Evolutionary conservation across 169 alveolate species (phyloP), one percentile per base, ranked within the genome.

Genomic region (Cytauxzoon felis): DNA sequence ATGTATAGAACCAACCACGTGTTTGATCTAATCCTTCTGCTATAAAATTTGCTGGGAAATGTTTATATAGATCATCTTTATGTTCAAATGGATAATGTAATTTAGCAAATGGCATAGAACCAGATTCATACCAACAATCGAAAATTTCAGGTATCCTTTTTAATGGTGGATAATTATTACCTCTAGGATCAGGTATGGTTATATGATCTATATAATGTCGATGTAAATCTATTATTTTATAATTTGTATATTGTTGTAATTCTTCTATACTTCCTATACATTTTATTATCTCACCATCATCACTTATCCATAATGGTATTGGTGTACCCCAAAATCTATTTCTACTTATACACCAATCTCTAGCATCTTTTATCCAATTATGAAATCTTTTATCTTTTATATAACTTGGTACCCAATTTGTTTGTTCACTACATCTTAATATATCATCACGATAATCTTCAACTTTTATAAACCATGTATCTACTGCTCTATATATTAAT

Each of bases 1-100:
- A 75, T 29, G 98, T 95, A 84, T 95, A 95, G 79, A 95, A 95
- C 99, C 99, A 95, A 21, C 99, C 99, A 58, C 99, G 87, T 13
- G 99, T 97, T 73, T 97, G 98, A 80, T 98, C 99, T 62, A 98
- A 87, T 1, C 99, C 99, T 87, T 98, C 99, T 5, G 98, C 99
- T 50, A 98, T 95, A 81, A 98, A 98, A 86, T 98, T 98, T 3
- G 99, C 99, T 19, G 99, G 99, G 89, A 96, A 98, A 27, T 91
- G 83, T 52, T 95, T 64, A 23, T 78, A 53, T 52, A 97, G 90
- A 53, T 84, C 82, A 58, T 95, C 96, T 23, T 90, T 89, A 73
- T 83, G 88, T 57, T 91, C 92, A 88, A 96, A 96, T n/a, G 99
- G 99, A 78, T 94, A 98, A 89, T 95, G 99, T 63, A 86, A 75